phyloP scores from a whole-genome alignment of 164 flowering plant genomes.

The Houttuynia cordata region DNA sequence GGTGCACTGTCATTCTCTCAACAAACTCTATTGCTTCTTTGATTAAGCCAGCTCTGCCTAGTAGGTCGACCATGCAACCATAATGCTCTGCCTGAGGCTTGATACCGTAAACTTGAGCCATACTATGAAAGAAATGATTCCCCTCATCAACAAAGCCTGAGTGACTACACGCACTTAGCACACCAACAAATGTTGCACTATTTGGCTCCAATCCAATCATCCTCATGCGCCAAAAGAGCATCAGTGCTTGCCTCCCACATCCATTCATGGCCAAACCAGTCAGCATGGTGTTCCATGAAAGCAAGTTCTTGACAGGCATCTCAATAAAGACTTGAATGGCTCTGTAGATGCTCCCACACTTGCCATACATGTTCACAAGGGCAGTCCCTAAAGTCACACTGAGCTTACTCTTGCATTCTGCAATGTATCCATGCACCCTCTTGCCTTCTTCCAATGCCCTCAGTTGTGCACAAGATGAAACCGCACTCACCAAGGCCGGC shows the following conservation, averaged over 20 bases:
- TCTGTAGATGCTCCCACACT: constrained; percentile 9
- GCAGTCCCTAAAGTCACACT: no score
- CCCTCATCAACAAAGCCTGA: constrained; percentile 25
- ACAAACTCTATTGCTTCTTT: constrained; percentile 23
- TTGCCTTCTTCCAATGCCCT: no score
- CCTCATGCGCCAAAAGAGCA: no score
- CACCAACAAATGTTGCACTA: constrained; percentile 15
- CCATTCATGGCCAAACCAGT: constrained; percentile 23
- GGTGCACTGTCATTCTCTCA: constrained; percentile 18
- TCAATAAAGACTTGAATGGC: constrained; percentile 16
- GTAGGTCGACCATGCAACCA: constrained; percentile 29
- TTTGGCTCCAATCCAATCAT: constrained; percentile 15
- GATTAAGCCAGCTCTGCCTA: constrained; percentile 24
- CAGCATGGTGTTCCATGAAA: constrained; percentile 23
- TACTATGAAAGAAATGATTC: constrained; percentile 7
- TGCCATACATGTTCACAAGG: no score
- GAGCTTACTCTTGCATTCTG: no score
- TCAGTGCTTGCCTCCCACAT: no score
- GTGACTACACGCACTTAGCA: constrained; percentile 26
- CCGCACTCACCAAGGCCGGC: no score
- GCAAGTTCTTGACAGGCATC: constrained; percentile 18
- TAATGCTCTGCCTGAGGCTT: constrained; percentile 22
- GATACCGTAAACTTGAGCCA: constrained; percentile 16
- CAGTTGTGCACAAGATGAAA: no score
- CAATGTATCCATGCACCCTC: no score